Base-by-base conservation (phyloP, 2,329 filamentous ascomycete genomes). In the Orbilia quercus region DNA sequence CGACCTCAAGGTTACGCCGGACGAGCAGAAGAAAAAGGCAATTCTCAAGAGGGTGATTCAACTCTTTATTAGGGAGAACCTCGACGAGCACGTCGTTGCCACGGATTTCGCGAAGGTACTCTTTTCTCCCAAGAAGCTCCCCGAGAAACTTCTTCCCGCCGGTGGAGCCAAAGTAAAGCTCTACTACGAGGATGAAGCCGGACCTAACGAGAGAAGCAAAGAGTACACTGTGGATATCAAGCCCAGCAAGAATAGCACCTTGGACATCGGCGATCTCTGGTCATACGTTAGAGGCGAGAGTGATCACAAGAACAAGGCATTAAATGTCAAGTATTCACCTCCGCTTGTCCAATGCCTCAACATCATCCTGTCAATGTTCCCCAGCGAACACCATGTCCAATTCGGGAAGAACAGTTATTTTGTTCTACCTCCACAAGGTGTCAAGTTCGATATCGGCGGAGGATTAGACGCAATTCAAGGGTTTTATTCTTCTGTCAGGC, bases 401-500 rank as follows among this genome's bases (percentile, higher is more conserved):
- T 40, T 79, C 69, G 20, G 63, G 60, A 59, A 75, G 67, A 73
- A 76, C 76, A 75, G 75, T 76, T 53, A 79, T 75, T 79, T 71
- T 55, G 78, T 78, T 75, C 80, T 80, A 60, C 75, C 53, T 5
- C 59, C 67, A 12, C 40, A 72, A 20, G 67, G 67, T 11, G 38
- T 65, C 12, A 72, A 72, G 18, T 42, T 40, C 4, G 76, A 81
- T 25, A 81, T 89, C 1, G 83, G 82, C 2, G 81, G 78, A 20
- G 86, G 86, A 1, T 80, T 90, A 0, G 81, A 85, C 55, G 87
- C 86, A 1, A 79, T 88, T 2, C 83, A 87, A 44, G 88, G 88
- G 0, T 90, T 86, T 79, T 89, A 85, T 77, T 82, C 86, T 9
- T 89, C 86, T 76, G 85, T 88, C 34, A 85, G 88, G 4, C 84